Evolutionary conservation across 2,329 filamentous ascomycete species (phyloP).

Genomic region (Xylaria sp.): DNA sequence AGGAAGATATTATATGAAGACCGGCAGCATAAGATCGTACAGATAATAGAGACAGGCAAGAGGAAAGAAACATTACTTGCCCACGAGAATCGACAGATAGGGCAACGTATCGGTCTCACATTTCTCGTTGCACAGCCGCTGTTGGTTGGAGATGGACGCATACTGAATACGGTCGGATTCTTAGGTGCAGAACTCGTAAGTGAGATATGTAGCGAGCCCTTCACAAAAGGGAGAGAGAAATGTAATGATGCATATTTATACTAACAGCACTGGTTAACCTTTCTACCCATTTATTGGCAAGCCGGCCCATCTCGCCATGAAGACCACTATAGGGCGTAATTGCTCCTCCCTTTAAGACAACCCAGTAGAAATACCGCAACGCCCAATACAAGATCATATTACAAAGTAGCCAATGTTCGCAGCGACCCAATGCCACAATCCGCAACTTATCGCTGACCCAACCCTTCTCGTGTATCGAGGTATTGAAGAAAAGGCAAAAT

Average conservation of each 20-base stretch:
- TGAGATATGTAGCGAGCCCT: not conserved
- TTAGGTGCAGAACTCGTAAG: not conserved
- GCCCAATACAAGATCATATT: conserved; percentile 31
- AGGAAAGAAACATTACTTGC: too few relatives aligned
- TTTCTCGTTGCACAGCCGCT: not conserved
- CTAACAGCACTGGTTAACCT: conserved; percentile 14
- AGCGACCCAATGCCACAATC: conserved; percentile 24
- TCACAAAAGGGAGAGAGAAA: conserved; percentile 7
- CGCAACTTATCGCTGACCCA: conserved; percentile 21
- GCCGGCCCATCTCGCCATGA: not conserved
- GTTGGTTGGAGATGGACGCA: not conserved
- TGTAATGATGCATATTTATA: conserved; percentile 8
- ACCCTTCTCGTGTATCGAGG: conserved; percentile 19
- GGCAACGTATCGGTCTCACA: not conserved
- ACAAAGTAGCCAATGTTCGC: conserved; percentile 21
- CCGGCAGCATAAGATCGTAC: too few relatives aligned
- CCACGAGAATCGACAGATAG: not conserved
- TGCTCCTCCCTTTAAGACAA: conserved; percentile 18
- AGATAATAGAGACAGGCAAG: too few relatives aligned
- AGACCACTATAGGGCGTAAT: not conserved
- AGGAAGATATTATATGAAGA: not conserved
- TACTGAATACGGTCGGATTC: not conserved
- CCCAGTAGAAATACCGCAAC: conserved; percentile 29
- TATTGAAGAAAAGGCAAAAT: conserved; percentile 26
- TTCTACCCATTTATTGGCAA: conserved; percentile 5